phyloP scores from a whole-genome alignment of 2,329 filamentous ascomycete genomes.

The Fusarium burgessii region DNA sequence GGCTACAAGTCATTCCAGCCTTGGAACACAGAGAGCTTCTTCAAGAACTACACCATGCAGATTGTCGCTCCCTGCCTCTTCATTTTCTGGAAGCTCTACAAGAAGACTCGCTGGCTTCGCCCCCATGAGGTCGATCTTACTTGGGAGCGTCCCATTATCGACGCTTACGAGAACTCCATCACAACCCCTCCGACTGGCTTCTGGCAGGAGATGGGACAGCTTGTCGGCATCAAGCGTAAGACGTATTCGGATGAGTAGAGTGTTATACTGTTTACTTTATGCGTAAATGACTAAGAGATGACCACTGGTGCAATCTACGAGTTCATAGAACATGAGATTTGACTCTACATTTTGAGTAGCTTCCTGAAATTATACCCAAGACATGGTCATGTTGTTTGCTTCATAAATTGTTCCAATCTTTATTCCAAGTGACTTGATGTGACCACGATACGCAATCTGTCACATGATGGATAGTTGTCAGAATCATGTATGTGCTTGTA shows the following conservation, averaged over 20 bases:
- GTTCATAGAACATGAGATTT: conserved; percentile 27
- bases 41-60: conserved; percentile 69
- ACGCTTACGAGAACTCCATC: conserved; percentile 67
- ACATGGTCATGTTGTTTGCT: conserved; percentile 28
- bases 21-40: conserved; percentile 62
- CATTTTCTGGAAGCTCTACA: conserved; percentile 72
- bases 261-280: not conserved
- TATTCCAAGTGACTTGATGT: not conserved
- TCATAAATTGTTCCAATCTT: not conserved
- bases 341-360: conserved; percentile 21
- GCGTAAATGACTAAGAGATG: conserved; percentile 7
- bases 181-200: conserved; percentile 62
- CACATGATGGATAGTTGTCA: not conserved
- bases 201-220: conserved; percentile 63
- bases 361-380: conserved; percentile 44
- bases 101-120: conserved; percentile 66
- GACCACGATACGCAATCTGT: not conserved
- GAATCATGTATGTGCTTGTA: not conserved
- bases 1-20: conserved; percentile 65
- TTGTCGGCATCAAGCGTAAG: conserved; percentile 35
- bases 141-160: conserved; percentile 70
- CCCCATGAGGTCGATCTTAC: conserved; percentile 69
- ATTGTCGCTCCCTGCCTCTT: conserved; percentile 66
- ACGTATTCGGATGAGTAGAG: conserved; percentile 12
- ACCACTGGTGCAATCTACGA: conserved; percentile 21